A percentile compares a stretch with the other conserved stretches of the same genome.
These are phyloP conservation scores for Neopestalotiopsis sp. DNA, from an alignment of 2,329 filamentous ascomycete genomes.

Conservation along the genomic window DNA sequence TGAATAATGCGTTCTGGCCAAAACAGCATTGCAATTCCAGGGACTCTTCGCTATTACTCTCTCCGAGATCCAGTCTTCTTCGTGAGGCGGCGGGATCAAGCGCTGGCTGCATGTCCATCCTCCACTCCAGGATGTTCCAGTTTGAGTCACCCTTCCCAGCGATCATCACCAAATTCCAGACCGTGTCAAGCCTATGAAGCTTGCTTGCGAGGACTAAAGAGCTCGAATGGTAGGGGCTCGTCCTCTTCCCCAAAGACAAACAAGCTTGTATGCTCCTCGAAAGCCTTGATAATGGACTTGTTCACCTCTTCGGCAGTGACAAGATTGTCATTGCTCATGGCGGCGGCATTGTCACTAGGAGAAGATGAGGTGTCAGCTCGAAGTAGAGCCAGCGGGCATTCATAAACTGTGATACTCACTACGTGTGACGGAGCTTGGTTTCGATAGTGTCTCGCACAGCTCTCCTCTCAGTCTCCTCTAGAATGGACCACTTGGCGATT, in stretches of 20 bases:
- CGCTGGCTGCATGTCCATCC: no score
- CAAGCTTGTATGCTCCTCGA: conserved; percentile 1
- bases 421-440: background rate
- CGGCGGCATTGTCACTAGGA: background rate
- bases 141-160: background rate
- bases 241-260: conserved; percentile 7
- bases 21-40: no score
- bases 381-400: background rate
- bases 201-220: background rate
- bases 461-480: background rate
- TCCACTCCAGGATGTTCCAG: background rate
- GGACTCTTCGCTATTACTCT: no score
- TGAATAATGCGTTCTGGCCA: no score
- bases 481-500: background rate
- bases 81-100: no score
- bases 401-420: background rate
- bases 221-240: conserved; percentile 4
- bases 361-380: background rate
- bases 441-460: background rate
- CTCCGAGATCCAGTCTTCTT: no score
- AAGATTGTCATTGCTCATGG: background rate
- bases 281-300: background rate
- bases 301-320: background rate
- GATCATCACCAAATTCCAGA: background rate
- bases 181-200: no score